phyloP scores from a whole-genome alignment of 441 rosid species.

The Adansonia madagascariensis region DNA sequence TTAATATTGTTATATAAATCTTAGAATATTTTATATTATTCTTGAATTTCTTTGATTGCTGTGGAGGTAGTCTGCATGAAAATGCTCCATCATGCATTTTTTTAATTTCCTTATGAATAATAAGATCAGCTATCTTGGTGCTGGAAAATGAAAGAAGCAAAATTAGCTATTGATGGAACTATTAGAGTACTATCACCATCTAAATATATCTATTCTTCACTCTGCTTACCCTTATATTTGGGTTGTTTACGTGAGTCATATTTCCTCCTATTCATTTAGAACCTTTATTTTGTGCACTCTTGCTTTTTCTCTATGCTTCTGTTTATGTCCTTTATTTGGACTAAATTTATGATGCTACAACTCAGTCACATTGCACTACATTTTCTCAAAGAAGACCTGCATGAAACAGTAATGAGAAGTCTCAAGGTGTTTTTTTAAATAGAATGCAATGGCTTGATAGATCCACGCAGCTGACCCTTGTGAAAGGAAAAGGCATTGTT shows the following conservation, averaged over 20 bases:
- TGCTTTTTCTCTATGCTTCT: not conserved
- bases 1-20: not conserved
- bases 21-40: not conserved
- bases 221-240: not conserved
- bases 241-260: not conserved
- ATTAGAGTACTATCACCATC: not conserved
- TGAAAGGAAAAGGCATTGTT: not conserved
- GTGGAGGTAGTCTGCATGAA: constrained; percentile 2
- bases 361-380: not conserved
- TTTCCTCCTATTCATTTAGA: not conserved
- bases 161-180: not conserved
- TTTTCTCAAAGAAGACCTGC: not conserved
- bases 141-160: not conserved
- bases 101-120: not conserved
- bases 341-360: not conserved
- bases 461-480: not conserved
- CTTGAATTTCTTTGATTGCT: constrained; percentile 2
- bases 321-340: not conserved
- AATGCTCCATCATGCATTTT: not conserved
- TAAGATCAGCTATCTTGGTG: not conserved
- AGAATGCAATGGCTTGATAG: not conserved
- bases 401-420: not conserved
- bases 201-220: not conserved
- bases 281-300: not conserved
- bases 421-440: not conserved